phyloP scores from a whole-genome alignment of 331 rosid species.

The Phaseolus coccineus region DNA sequence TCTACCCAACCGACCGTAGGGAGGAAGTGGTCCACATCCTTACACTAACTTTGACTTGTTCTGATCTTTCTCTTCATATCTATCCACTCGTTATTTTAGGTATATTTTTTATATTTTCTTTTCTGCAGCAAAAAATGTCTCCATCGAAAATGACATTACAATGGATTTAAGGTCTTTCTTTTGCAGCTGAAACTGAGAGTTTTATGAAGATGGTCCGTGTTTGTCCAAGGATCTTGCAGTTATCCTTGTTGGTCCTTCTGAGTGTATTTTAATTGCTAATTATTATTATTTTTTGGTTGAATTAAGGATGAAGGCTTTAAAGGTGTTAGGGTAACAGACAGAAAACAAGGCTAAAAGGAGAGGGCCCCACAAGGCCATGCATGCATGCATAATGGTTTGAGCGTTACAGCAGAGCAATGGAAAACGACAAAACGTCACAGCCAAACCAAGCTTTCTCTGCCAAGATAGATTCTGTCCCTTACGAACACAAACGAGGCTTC shows the following conservation, averaged over 20 bases:
- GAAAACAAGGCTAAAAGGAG: neutral
- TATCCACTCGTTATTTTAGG: neutral
- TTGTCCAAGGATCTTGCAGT: neutral
- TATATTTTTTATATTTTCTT: neutral
- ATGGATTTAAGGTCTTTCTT: neutral
- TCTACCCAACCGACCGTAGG: neutral
- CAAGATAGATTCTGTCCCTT: neutral
- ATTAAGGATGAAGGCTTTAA: neutral
- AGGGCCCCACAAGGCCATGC: slow-evolving; percentile 12
- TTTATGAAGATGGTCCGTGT: slow-evolving; percentile 1
- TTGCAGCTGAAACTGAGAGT: neutral
- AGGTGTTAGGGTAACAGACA: neutral
- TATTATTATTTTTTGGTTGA: neutral
- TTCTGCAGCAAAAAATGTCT: neutral
- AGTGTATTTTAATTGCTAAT: neutral
- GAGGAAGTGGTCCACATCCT: neutral
- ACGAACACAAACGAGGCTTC: neutral
- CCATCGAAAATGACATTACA: slow-evolving; percentile 33
- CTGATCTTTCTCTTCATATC: neutral
- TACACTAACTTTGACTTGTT: slow-evolving; percentile 27
- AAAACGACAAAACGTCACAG: slow-evolving; percentile 18
- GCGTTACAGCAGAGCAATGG: neutral
- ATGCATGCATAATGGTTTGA: neutral
- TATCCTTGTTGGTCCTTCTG: neutral
- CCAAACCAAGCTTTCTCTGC: neutral